phyloP scores from a whole-genome alignment of 345 rosid genomes.

The Capsella bursapastoris region DNA sequence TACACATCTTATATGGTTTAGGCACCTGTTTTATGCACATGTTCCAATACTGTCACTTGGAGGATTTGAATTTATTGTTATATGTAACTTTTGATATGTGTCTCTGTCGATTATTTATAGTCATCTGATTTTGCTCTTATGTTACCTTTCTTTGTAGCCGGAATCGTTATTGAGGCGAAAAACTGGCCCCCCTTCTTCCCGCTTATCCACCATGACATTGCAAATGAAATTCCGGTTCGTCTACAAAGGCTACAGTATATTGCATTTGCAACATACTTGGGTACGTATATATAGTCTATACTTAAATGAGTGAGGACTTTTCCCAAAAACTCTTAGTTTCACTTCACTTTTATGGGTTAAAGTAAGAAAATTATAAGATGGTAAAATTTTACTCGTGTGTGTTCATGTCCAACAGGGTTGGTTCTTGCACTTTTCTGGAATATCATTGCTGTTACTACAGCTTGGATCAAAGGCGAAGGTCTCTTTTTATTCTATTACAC shows the following conservation, averaged over 20 bases:
- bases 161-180: conserved; percentile 73
- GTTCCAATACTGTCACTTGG: neutral
- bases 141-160: conserved; percentile 53
- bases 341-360: conserved; percentile 7
- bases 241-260: conserved; percentile 79
- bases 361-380: neutral
- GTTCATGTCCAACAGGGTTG: conserved; percentile 65
- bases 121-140: neutral
- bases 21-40: conserved; percentile 3
- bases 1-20: conserved; percentile 32
- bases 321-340: neutral
- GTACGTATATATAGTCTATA: conserved; percentile 45
- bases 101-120: neutral
- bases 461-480: conserved; percentile 94
- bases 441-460: conserved; percentile 75
- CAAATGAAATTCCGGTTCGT: conserved; percentile 78
- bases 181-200: conserved; percentile 92
- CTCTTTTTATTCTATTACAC: conserved; percentile 26
- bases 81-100: neutral
- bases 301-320: neutral
- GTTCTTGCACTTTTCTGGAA: conserved; percentile 86
- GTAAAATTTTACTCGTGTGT: neutral
- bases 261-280: conserved; percentile 76
- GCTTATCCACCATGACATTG: conserved; percentile 85
- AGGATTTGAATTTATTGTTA: conserved; percentile 17